Evolutionary conservation across 129 eudicot genomes (phyloP), one percentile per base, ranked within the genome.

Genomic region (Artemisia argyi): DNA sequence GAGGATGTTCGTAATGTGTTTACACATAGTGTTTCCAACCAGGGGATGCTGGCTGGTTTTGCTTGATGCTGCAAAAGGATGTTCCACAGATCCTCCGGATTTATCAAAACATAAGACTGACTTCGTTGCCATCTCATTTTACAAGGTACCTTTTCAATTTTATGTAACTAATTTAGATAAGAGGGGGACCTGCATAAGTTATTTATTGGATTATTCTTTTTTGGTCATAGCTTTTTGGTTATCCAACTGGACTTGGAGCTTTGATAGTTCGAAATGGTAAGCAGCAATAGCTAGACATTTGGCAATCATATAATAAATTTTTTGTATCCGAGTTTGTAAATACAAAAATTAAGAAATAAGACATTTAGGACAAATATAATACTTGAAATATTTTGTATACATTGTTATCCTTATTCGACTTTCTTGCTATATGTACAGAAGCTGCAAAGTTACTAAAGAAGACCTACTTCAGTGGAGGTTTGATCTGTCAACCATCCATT

Each of bases 231-330:
- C 73, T 94, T 58, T 94, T 94, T 81, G 98, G 98, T 67, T 94
- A 94, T 77, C 98, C 98, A 73, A 90, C 93, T 73, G 98, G 98
- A 78, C 91, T 94, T 79, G 97, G 98, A 76, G 97, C 98, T 42
- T 91, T 94, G 76, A 73, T 94, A 71, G 97, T 86, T 61, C 83
- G 82, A 79, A 94, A 85, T 71, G 97, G 98, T 94, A 85, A 79
- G 83, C 64, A 69, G 55, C 51, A 72, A 78, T 26, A 42, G 7
- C 32, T 30, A 47, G 35, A 28, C 28, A 14, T 32, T 59, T 20
- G 17, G 61, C 15, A 60, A 60, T 59, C 63, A 66, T 12, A 26
- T 59, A 4, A 18, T 17, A 44, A 17, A 22, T 0, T 52, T 51
- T 51, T 63, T 42, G 24, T 59, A 59, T 24, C 14, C 8, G 11